Conservation (phyloP, 495 filamentous ascomycete species). For the Xylaria venustula region DNA sequence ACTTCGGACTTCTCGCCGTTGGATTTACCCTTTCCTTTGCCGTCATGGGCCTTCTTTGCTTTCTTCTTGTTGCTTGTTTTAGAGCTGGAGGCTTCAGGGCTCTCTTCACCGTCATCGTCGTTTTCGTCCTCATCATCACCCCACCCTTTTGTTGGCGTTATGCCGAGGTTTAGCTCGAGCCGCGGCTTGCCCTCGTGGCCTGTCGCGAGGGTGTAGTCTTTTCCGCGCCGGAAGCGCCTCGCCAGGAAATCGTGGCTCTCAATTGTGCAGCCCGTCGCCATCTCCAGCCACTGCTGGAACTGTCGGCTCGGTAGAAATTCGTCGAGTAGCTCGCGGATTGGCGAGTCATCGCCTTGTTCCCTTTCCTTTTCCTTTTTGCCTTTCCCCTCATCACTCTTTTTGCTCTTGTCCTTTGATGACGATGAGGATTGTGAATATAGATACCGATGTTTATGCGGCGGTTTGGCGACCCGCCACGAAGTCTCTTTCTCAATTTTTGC, state of each 20-base stretch:
- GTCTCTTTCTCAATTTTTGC: slow-evolving; percentile 56
- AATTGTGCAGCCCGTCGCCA: slow-evolving; percentile 70
- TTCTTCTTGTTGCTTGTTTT: slow-evolving; percentile 41
- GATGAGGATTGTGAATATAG: slow-evolving; percentile 63
- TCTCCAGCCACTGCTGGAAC: slow-evolving; percentile 87
- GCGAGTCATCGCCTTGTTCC: slow-evolving; percentile 35
- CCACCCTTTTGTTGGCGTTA: slow-evolving; percentile 84
- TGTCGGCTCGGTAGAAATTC: slow-evolving; percentile 76
- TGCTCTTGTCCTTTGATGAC: background rate
- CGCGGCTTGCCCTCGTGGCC: slow-evolving; percentile 76
- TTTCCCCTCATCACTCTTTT: slow-evolving; percentile 8
- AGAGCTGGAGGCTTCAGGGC: background rate
- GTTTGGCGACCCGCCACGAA: slow-evolving; percentile 73
- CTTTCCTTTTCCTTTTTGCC: slow-evolving; percentile 11
- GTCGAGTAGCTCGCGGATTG: slow-evolving; percentile 72
- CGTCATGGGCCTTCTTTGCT: slow-evolving; percentile 14
- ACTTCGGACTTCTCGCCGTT: slow-evolving; percentile 13
- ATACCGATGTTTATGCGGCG: slow-evolving; percentile 94
- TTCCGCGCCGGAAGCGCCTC: slow-evolving; percentile 78
- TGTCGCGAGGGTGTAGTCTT: slow-evolving; percentile 91
- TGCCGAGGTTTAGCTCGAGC: slow-evolving; percentile 79
- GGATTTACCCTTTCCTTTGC: slow-evolving; percentile 34
- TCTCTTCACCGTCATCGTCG: slow-evolving; percentile 35
- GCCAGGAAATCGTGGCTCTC: slow-evolving; percentile 69
- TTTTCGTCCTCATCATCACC: slow-evolving; percentile 63